A percentile compares a stretch with the other conserved stretches of the same genome.
phyloP scores from a whole-genome alignment of 2,329 filamentous ascomycete genomes.

The Dendrostoma leiphaemia region DNA sequence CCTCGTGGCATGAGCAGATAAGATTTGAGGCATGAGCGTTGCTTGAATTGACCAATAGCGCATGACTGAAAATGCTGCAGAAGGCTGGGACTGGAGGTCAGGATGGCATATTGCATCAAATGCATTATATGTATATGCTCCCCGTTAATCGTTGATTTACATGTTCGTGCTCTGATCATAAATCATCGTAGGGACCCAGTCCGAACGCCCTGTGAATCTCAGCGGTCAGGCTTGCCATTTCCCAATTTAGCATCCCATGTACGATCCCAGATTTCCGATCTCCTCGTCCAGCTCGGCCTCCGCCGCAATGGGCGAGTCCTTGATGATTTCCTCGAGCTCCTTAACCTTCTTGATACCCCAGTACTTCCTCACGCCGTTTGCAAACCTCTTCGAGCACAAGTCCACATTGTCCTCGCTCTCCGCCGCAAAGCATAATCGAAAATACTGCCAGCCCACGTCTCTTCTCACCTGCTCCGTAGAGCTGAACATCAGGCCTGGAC shows the following conservation, averaged over 20 bases:
- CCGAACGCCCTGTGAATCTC: background rate
- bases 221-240: too few relatives aligned
- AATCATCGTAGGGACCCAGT: background rate
- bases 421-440: constrained; percentile 81
- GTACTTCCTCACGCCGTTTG: constrained; percentile 68
- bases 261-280: constrained; percentile 29
- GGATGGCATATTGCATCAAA: too few relatives aligned
- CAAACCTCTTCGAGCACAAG: constrained; percentile 61
- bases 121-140: too few relatives aligned
- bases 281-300: constrained; percentile 19
- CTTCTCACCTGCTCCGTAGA: constrained; percentile 59
- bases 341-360: constrained; percentile 70
- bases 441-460: constrained; percentile 66
- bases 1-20: too few relatives aligned
- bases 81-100: too few relatives aligned
- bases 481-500: constrained; percentile 72
- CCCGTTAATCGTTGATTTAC: background rate
- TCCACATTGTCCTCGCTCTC: constrained; percentile 70
- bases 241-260: constrained; percentile 29
- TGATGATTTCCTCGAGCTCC: constrained; percentile 63
- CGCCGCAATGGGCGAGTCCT: constrained; percentile 27
- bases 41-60: too few relatives aligned
- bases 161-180: background rate
- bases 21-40: too few relatives aligned
- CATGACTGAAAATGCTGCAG: too few relatives aligned